Evolutionary conservation across 2,329 filamentous ascomycete genomes (phyloP).

Genomic region (Neurospora sp.): DNA sequence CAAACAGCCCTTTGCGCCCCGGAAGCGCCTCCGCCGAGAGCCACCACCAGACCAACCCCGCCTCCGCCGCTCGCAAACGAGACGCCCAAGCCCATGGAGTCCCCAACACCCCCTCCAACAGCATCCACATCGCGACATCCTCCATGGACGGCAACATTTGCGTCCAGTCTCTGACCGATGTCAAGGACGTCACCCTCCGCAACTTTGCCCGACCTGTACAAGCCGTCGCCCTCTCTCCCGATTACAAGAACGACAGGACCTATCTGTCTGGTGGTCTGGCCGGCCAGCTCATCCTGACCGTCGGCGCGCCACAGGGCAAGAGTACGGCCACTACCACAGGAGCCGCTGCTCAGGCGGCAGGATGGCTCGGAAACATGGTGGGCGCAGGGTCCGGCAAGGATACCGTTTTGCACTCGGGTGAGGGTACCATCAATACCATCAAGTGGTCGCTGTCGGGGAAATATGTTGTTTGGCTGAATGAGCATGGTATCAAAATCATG

Average conservation of each 20-base stretch:
- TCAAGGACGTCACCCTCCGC: conserved; percentile 80
- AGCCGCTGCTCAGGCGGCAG: conserved; percentile 75
- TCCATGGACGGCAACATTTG: conserved; percentile 96
- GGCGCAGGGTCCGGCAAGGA: conserved; percentile 73
- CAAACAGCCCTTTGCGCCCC: conserved; percentile 25
- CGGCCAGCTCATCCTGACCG: conserved; percentile 77
- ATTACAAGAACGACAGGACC: conserved; percentile 79
- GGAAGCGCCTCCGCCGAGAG: conserved; percentile 30
- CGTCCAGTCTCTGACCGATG: conserved; percentile 74
- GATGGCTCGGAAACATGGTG: conserved; percentile 88
- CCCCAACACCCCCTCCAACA: conserved; percentile 71
- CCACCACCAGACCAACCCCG: conserved; percentile 31
- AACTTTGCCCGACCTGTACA: conserved; percentile 93
- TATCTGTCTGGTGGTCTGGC: conserved; percentile 88
- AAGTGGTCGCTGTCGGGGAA: conserved; percentile 92
- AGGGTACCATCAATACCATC: conserved; percentile 82
- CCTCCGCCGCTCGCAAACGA: conserved; percentile 41
- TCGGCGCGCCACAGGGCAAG: conserved; percentile 67
- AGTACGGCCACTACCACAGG: conserved; percentile 82
- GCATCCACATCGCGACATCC: conserved; percentile 86
- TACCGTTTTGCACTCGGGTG: conserved; percentile 78
- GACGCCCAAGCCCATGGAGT: conserved; percentile 41
- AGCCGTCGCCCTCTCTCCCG: conserved; percentile 85
- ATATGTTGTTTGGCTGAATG: conserved; percentile 92
- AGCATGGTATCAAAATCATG: conserved; percentile 97